These are phyloP conservation scores for Rhodotorula diobovata DNA, from an alignment of 768 basidiomycete genomes.

Conservation along the genomic window DNA sequence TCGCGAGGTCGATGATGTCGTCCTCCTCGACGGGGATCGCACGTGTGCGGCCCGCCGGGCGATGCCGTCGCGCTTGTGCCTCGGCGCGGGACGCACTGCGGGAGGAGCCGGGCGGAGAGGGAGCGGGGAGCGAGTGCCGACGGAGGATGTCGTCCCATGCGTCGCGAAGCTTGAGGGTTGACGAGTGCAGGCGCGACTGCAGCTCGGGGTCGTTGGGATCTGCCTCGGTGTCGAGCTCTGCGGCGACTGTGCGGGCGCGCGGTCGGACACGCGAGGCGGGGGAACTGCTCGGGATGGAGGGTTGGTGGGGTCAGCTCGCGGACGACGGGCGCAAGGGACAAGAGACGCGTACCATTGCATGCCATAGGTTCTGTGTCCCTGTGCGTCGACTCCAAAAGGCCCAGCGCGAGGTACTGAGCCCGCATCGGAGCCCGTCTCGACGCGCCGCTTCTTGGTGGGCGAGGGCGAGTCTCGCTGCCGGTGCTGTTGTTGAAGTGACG, in stretches of 20 bases:
- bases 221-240: neutral
- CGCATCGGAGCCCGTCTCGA: neutral
- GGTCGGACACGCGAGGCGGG: neutral
- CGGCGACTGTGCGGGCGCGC: too few relatives aligned
- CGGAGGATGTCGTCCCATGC: constrained; percentile 27
- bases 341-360: neutral
- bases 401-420: neutral
- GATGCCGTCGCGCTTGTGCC: neutral
- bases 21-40: constrained; percentile 32
- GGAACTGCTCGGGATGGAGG: neutral
- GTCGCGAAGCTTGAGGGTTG: constrained; percentile 15
- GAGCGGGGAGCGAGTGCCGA: constrained; percentile 2
- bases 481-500: neutral
- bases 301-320: neutral
- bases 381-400: neutral
- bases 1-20: constrained; percentile 35
- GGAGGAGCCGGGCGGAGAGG: neutral
- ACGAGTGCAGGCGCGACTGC: neutral
- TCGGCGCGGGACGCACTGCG: neutral
- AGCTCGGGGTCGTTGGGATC: neutral
- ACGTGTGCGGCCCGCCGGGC: constrained; percentile 14
- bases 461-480: constrained; percentile 10
- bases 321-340: neutral
- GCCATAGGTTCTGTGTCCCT: neutral
- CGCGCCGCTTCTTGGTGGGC: constrained; percentile 27